phyloP scores from a whole-genome alignment of 345 rosid species.

The Cardamine chenopodiifolia region DNA sequence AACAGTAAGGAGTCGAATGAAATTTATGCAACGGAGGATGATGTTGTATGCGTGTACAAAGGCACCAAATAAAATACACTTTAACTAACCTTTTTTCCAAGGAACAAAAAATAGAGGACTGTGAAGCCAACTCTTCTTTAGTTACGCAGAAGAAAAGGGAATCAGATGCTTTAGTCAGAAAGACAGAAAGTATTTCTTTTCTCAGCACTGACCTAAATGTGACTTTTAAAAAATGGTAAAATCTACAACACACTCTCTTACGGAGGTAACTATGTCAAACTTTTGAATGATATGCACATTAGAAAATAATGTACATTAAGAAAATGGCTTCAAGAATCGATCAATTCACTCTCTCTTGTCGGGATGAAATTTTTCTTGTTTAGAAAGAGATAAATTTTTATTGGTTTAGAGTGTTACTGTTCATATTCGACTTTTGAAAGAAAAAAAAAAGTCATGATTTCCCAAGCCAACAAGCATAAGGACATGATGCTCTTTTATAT shows the following conservation, averaged over 20 bases:
- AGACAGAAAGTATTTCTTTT: constrained; percentile 18
- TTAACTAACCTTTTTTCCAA: not conserved
- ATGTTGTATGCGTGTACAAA: not conserved
- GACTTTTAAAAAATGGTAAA: constrained; percentile 5
- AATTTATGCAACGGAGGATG: not conserved
- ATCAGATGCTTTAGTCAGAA: constrained; percentile 41
- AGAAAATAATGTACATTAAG: not conserved
- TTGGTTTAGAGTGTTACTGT: constrained; percentile 10
- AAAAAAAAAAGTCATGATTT: constrained; percentile 9
- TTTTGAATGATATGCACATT: constrained; percentile 25
- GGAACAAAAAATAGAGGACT: constrained; percentile 1
- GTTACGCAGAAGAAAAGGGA: constrained; percentile 17
- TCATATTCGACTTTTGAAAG: constrained; percentile 25
- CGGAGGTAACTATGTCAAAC: constrained; percentile 28
- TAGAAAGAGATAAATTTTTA: not conserved
- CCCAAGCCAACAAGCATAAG: constrained; percentile 26
- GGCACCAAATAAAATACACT: not conserved
- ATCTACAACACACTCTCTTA: constrained; percentile 24
- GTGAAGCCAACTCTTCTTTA: constrained; percentile 18
- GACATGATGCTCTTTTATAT: constrained; percentile 26
- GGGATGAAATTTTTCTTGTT: not conserved
- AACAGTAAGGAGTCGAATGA: constrained; percentile 19
- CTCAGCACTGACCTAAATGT: constrained; percentile 12
- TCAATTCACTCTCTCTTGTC: constrained; percentile 20
- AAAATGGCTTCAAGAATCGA: constrained; percentile 4